A percentile compares a stretch with the other conserved stretches of the same genome.
phyloP scores from a whole-genome alignment of 176 grass and related monocot genomes.

The Rhynchospora breviuscula region DNA sequence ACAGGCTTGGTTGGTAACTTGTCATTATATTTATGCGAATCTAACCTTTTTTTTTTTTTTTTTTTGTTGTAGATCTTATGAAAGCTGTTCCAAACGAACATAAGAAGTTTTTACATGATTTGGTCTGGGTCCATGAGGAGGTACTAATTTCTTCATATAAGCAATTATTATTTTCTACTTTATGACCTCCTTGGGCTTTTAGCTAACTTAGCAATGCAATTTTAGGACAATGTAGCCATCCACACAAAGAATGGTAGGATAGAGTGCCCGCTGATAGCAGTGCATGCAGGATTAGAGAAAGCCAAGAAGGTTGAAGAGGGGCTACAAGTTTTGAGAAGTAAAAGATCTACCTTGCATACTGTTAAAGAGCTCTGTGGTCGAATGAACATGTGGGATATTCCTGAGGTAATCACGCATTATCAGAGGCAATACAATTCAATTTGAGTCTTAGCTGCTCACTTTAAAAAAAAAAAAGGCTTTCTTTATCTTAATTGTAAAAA shows the following conservation, averaged over 20 bases:
- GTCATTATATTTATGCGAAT: not conserved
- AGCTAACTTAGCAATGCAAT: not conserved
- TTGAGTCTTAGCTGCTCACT: not conserved
- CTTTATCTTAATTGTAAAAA: too few relatives aligned
- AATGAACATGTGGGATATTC: constrained; percentile 70
- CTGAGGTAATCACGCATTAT: constrained; percentile 39
- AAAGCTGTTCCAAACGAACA: constrained; percentile 71
- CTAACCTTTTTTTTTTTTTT: constrained; percentile 7
- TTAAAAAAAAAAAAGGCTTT: too few relatives aligned
- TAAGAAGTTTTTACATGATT: constrained; percentile 67
- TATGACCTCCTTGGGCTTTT: not conserved
- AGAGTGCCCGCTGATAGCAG: constrained; percentile 64
- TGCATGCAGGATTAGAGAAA: constrained; percentile 77
- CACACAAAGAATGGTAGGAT: constrained; percentile 57
- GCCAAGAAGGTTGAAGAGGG: constrained; percentile 55
- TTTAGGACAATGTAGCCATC: constrained; percentile 56
- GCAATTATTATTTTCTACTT: not conserved
- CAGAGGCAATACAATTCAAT: not conserved
- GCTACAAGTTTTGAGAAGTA: constrained; percentile 50
- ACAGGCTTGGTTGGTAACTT: not conserved
- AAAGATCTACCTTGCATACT: constrained; percentile 57
- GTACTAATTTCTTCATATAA: constrained; percentile 27
- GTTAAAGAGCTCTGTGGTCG: constrained; percentile 60
- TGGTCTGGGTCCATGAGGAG: constrained; percentile 93
- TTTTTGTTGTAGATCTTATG: constrained; percentile 38